Evolutionary conservation across 805 yeast species (phyloP).

Genomic region (Zygoascus bituminiphila): DNA sequence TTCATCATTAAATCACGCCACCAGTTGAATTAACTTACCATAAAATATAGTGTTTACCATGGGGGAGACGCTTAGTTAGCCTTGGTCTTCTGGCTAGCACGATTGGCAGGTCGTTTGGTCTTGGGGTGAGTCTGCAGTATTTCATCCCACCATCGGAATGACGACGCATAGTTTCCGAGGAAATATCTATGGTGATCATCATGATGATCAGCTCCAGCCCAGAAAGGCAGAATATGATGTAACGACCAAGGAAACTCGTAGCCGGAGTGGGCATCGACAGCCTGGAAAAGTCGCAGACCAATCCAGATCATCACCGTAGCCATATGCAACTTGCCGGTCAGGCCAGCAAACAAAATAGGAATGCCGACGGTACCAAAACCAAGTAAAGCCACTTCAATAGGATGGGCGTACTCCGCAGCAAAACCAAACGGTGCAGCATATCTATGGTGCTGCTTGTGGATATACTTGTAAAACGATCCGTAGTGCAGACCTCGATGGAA

Average conservation of each 20-base stretch:
- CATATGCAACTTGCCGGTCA: constrained; percentile 70
- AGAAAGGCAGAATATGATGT: constrained; percentile 83
- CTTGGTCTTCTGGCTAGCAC: background rate
- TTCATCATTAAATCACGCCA: constrained; percentile 1
- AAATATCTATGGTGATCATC: constrained; percentile 96
- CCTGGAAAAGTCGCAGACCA: constrained; percentile 81
- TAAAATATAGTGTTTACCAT: background rate
- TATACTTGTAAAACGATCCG: constrained; percentile 67
- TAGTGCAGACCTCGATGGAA: constrained; percentile 89
- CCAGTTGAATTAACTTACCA: background rate
- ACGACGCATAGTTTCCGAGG: constrained; percentile 89
- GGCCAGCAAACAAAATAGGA: constrained; percentile 75
- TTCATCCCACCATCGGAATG: constrained; percentile 95
- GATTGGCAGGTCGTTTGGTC: constrained; percentile 31
- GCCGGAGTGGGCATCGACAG: constrained; percentile 96
- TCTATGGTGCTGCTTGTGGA: constrained; percentile 96
- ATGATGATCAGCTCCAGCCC: constrained; percentile 99
- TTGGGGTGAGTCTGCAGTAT: constrained; percentile 57
- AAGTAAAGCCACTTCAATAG: constrained; percentile 79
- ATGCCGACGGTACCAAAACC: constrained; percentile 96
- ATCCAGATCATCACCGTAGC: constrained; percentile 87
- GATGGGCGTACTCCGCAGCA: constrained; percentile 97
- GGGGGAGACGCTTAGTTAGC: no score
- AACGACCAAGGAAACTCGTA: constrained; percentile 97
- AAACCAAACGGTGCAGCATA: constrained; percentile 97